Evolutionary conservation across 1,139 yeast species (phyloP), one percentile per base, ranked within the genome.

Genomic region (Geotrichum restrictum): DNA sequence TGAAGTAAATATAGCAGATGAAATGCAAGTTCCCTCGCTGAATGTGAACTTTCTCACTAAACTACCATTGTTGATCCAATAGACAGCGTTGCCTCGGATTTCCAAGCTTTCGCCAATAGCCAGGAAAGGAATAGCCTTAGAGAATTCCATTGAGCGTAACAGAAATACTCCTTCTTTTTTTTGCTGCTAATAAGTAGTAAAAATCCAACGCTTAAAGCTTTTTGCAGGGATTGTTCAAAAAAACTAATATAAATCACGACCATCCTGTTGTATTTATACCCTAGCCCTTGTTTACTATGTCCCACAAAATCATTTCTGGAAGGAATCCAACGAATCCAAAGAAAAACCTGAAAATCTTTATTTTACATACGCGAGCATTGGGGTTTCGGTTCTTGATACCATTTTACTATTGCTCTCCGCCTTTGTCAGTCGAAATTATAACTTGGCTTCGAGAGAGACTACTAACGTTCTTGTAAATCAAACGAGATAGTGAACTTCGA

Each of bases 11-110:
- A 78, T 72, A 6, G 85, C 83, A 27, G 44, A 37, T 13, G 74
- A 64, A 5, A 78, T 60, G 1, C 83, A 71, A 5, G 72, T 71
- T 13, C 66, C 68, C 5, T 75, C 74, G 13, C 77, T 77, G 60
- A 76, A 82, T 1, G 70, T 68, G 56, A 84, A 70, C 52, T 74
- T 77, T 49, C 81, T 73, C 29, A 77, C 65, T 6, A 81, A 64
- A 3, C 74, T 62, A 1, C 79, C 76, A 11, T 85, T 85, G 48
- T 72, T 70, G 42, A 76, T 66, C 74, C 82, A 74, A 19, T 71
- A 60, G 6, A 79, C 80, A 18, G 45, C 38, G 14, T 19, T 31
- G 2, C 36, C 50, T 18, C 27, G 8, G n/a, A 46, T 42, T n/a
- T 51, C 50, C 14, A 51, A 40, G 16, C 33, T 37, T 19, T 46